Conservation (phyloP, 768 basidiomycete genomes). For the Tricholoma hemisulphureum region DNA sequence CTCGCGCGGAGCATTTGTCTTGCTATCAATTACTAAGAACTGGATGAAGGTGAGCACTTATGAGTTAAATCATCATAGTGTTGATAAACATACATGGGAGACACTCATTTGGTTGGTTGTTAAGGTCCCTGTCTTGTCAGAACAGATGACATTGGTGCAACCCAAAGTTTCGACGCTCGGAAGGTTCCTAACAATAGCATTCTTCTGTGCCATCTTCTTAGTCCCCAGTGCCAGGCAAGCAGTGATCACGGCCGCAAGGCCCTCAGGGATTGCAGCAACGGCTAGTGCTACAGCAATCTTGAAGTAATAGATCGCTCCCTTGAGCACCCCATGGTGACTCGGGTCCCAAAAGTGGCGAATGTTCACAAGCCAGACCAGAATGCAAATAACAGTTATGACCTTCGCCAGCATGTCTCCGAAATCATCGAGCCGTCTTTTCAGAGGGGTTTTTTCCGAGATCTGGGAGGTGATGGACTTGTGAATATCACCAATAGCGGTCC, state of each 20-base stretch:
- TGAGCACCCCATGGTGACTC: slow-evolving; percentile 83
- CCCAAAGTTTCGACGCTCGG: slow-evolving; percentile 97
- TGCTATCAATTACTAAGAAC: slow-evolving; percentile 73
- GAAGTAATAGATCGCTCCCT: slow-evolving; percentile 98
- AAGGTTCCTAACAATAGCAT: slow-evolving; percentile 94
- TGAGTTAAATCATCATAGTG: not conserved
- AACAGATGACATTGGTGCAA: slow-evolving; percentile 98
- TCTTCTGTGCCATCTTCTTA: slow-evolving; percentile 99
- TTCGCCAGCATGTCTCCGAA: slow-evolving; percentile 98
- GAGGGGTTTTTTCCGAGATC: slow-evolving; percentile 92
- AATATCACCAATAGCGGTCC: slow-evolving; percentile 94
- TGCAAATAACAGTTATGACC: slow-evolving; percentile 94
- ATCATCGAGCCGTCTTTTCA: slow-evolving; percentile 97
- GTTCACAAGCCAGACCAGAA: slow-evolving; percentile 98
- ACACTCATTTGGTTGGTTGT: slow-evolving; percentile 99
- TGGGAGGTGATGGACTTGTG: slow-evolving; percentile 94
- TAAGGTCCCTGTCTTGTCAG: slow-evolving; percentile 96
- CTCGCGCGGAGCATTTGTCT: slow-evolving; percentile 52
- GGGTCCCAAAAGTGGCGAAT: slow-evolving; percentile 96
- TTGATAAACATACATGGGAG: slow-evolving; percentile 52
- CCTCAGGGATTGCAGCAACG: slow-evolving; percentile 99
- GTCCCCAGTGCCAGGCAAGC: slow-evolving; percentile 95
- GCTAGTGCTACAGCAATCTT: slow-evolving; percentile 98
- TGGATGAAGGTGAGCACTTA: slow-evolving; percentile 25
- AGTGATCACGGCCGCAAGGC: slow-evolving; percentile 97